A percentile compares a stretch with the other conserved stretches of the same genome.
Evolutionary conservation across 352 stramenopile species (phyloP).

Genomic region (Globisporangium solare): DNA sequence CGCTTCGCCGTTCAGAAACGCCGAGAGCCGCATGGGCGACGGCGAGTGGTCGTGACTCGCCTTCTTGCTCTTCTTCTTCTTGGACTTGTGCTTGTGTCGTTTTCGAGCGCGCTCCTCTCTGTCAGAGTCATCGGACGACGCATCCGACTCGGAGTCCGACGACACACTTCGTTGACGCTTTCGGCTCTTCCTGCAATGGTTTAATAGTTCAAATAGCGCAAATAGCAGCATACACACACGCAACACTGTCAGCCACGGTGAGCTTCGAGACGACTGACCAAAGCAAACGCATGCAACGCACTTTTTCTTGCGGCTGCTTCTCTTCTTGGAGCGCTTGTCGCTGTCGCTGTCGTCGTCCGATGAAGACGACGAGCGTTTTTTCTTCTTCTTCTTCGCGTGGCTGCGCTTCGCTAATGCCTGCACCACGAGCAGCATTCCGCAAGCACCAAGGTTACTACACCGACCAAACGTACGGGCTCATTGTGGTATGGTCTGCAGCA

Average conservation of each 20-base stretch:
- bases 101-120: constrained; percentile 30
- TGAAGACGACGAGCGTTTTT: constrained; percentile 53
- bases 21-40: constrained; percentile 80
- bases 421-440: constrained; percentile 6
- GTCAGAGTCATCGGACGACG: constrained; percentile 23
- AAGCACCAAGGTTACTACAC: background rate
- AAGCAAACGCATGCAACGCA: constrained; percentile 20
- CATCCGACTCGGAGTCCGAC: constrained; percentile 35
- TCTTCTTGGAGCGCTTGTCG: constrained; percentile 46
- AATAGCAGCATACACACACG: constrained; percentile 13
- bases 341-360: constrained; percentile 48
- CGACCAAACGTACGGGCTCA: background rate
- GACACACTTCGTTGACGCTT: constrained; percentile 49
- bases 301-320: constrained; percentile 77
- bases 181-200: constrained; percentile 43
- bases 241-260: background rate
- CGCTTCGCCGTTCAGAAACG: constrained; percentile 82
- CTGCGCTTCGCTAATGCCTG: constrained; percentile 59
- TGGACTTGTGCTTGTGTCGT: constrained; percentile 37
- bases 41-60: constrained; percentile 47
- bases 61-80: constrained; percentile 65
- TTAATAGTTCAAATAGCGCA: no score
- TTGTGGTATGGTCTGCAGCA: background rate
- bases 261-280: background rate
- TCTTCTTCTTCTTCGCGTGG: constrained; percentile 79